Evolutionary conservation across 2,329 filamentous ascomycete species (phyloP).

Genomic region (Ophiostoma montium): DNA sequence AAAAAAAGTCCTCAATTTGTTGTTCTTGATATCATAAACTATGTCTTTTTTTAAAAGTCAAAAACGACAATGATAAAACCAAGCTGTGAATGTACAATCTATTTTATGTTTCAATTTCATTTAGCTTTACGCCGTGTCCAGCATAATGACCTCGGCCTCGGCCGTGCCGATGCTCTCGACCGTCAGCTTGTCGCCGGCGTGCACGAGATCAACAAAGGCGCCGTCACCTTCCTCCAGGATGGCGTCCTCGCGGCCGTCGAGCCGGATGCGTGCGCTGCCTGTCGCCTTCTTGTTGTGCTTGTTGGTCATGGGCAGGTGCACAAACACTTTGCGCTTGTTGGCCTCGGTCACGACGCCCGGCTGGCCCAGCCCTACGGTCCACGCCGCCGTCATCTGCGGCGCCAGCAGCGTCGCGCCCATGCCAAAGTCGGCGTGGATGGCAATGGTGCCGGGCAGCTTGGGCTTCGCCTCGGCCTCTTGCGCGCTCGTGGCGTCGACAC

Average conservation of each 20-base stretch:
- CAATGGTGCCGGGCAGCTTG: slow-evolving; percentile 52
- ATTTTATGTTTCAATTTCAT: not conserved
- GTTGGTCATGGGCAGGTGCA: slow-evolving; percentile 64
- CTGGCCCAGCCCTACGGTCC: slow-evolving; percentile 54
- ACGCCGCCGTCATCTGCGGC: slow-evolving; percentile 42
- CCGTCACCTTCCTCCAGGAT: slow-evolving; percentile 66
- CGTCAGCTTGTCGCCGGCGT: slow-evolving; percentile 46
- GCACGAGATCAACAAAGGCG: slow-evolving; percentile 34
- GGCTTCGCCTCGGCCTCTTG: slow-evolving; percentile 53
- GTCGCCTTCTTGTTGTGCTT: slow-evolving; percentile 28
- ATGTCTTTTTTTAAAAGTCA: no score
- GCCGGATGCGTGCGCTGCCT: slow-evolving; percentile 54
- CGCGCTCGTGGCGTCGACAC: slow-evolving; percentile 43
- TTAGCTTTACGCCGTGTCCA: slow-evolving; percentile 41
- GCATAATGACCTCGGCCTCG: slow-evolving; percentile 54
- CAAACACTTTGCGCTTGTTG: slow-evolving; percentile 56
- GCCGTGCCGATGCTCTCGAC: slow-evolving; percentile 55
- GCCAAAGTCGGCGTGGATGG: slow-evolving; percentile 70
- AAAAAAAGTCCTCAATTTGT: no score
- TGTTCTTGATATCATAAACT: no score
- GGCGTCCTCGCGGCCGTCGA: slow-evolving; percentile 51
- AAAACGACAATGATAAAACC: not conserved
- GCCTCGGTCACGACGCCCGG: slow-evolving; percentile 32
- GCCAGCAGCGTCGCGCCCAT: slow-evolving; percentile 68
- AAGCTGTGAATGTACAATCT: not conserved